These are phyloP conservation scores for Naumovozyma dairenensis DNA, from an alignment of 805 yeast genomes.

Conservation along the genomic window DNA sequence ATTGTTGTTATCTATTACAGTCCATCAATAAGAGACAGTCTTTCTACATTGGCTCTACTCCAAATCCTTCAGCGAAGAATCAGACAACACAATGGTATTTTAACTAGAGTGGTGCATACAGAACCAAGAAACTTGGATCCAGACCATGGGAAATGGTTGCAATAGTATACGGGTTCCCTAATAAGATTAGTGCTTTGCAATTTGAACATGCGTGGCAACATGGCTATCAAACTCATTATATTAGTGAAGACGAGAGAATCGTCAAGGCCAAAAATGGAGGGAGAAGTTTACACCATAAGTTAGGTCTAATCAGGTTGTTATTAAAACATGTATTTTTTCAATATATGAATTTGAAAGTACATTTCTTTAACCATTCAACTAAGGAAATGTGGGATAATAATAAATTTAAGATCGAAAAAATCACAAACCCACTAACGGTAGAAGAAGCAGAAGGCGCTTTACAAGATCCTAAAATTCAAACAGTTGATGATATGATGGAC, in stretches of 20 bases:
- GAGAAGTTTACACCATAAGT: slow-evolving; percentile 34
- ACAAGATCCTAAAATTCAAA: slow-evolving; percentile 4
- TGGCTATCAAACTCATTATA: slow-evolving; percentile 53
- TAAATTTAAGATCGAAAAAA: slow-evolving; percentile 10
- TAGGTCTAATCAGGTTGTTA: slow-evolving; percentile 40
- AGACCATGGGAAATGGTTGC: slow-evolving; percentile 69
- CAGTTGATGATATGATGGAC: slow-evolving; percentile 9
- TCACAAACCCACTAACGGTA: background rate
- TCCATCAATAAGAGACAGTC: slow-evolving; percentile 48
- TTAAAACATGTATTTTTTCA: slow-evolving; percentile 36
- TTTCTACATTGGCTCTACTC: slow-evolving; percentile 75
- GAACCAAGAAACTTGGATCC: slow-evolving; percentile 45
- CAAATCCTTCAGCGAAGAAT: slow-evolving; percentile 60
- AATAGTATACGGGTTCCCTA: slow-evolving; percentile 63
- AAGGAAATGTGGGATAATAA: slow-evolving; percentile 17
- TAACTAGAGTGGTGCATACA: slow-evolving; percentile 53
- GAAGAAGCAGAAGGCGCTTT: slow-evolving; percentile 5
- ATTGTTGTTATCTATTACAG: slow-evolving; percentile 62
- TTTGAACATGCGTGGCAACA: slow-evolving; percentile 87
- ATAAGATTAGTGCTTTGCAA: slow-evolving; percentile 58
- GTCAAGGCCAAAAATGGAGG: slow-evolving; percentile 32
- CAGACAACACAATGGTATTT: slow-evolving; percentile 70
- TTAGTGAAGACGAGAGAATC: slow-evolving; percentile 32
- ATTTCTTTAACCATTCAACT: slow-evolving; percentile 33
- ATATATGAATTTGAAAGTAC: slow-evolving; percentile 37